Percentiles rank a stretch among this genome's conserved stretches.
These are phyloP conservation scores for Diaporthe eres DNA, from an alignment of 2,329 filamentous ascomycete genomes.

Conservation along the genomic window DNA sequence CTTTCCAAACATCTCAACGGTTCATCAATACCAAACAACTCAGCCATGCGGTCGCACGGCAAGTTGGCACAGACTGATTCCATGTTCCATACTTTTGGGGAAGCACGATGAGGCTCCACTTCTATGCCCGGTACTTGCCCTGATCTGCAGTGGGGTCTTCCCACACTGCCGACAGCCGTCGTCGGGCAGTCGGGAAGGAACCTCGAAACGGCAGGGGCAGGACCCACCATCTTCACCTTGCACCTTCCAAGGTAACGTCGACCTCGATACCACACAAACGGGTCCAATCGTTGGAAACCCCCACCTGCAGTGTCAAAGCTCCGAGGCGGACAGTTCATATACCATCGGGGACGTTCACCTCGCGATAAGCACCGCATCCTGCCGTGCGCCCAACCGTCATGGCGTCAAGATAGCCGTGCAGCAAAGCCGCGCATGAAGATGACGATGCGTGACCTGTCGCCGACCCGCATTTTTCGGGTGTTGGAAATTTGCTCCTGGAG, in stretches of 20 bases:
- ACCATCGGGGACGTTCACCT: fast-evolving
- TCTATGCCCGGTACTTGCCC: conserved; percentile 11
- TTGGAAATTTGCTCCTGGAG: conserved; percentile 25
- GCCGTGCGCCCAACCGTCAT: no score
- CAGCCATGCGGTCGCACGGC: not conserved
- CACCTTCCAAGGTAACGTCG: not conserved
- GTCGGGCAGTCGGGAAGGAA: conserved; percentile 19
- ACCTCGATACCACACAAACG: not conserved
- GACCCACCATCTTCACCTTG: not conserved
- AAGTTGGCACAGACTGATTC: not conserved
- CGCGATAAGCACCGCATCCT: not conserved
- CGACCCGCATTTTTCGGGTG: conserved; percentile 22
- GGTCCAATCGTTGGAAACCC: not conserved
- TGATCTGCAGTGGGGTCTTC: conserved; percentile 6
- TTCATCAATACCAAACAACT: no score
- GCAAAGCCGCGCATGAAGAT: conserved; percentile 18
- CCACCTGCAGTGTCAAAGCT: not conserved
- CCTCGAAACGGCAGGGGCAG: conserved; percentile 7
- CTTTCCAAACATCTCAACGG: not conserved
- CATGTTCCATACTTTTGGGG: not conserved
- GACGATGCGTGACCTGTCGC: conserved; percentile 12
- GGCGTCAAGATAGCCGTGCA: not conserved
- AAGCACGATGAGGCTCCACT: not conserved
- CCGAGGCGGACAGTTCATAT: not conserved
- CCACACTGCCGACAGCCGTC: conserved; percentile 10